Percentiles rank a stretch among this genome's conserved stretches.
phyloP scores from a whole-genome alignment of 2,329 filamentous ascomycete genomes.

The Coniochaeta pulveracea region DNA sequence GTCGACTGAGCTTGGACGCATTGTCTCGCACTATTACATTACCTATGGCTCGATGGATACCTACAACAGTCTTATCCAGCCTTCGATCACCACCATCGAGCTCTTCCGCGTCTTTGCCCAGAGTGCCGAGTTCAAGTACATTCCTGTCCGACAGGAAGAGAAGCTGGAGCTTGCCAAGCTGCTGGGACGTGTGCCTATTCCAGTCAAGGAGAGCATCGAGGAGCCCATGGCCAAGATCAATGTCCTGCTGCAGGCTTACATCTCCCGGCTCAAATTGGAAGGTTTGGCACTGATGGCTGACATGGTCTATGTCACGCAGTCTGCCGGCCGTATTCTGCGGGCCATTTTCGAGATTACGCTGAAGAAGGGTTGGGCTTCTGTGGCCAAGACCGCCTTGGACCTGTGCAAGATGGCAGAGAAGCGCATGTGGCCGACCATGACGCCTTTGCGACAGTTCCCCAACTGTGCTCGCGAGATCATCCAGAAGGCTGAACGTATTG shows the following conservation, averaged over 20 bases:
- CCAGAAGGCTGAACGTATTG: slow-evolving; percentile 86
- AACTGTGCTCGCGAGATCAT: slow-evolving; percentile 74
- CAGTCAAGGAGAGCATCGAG: slow-evolving; percentile 95
- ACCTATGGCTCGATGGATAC: slow-evolving; percentile 93
- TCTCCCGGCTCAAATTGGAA: slow-evolving; percentile 87
- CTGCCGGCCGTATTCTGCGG: slow-evolving; percentile 86
- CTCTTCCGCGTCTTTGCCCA: slow-evolving; percentile 93
- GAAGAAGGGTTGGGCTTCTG: slow-evolving; percentile 90
- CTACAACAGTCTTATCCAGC: slow-evolving; percentile 91
- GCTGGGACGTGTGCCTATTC: slow-evolving; percentile 80
- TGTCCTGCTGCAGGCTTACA: slow-evolving; percentile 90
- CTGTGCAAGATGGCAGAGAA: slow-evolving; percentile 99
- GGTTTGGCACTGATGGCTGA: slow-evolving; percentile 95
- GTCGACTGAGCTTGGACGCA: slow-evolving; percentile 85
- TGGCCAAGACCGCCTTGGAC: slow-evolving; percentile 84
- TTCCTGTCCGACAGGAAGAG: slow-evolving; percentile 93
- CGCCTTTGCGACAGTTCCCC: slow-evolving; percentile 83
- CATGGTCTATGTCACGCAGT: slow-evolving; percentile 97
- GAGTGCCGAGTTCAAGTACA: slow-evolving; percentile 98
- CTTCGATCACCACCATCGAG: slow-evolving; percentile 86
- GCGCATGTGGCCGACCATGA: slow-evolving; percentile 99
- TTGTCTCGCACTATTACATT: slow-evolving; percentile 98
- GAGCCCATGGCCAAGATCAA: slow-evolving; percentile 98
- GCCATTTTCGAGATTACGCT: slow-evolving; percentile 96
- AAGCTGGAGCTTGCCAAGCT: slow-evolving; percentile 93